Percentiles rank a stretch among this genome's conserved stretches.
phyloP scores from a whole-genome alignment of 2,329 filamentous ascomycete genomes.

The Epichloe coenophiala region DNA sequence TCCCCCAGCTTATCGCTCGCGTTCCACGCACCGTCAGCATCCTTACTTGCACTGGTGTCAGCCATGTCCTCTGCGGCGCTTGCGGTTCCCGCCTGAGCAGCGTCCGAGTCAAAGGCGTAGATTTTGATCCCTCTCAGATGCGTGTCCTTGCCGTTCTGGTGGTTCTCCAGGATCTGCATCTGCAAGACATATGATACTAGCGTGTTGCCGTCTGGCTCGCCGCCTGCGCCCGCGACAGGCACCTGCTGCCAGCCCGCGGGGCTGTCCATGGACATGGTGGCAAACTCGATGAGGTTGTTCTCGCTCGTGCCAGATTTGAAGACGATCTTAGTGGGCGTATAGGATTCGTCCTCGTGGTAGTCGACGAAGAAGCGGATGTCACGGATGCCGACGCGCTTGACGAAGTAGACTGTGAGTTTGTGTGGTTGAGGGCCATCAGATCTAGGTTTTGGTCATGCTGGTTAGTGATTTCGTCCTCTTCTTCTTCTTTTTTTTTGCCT shows the following conservation, averaged over 20 bases:
- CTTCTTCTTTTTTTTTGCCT: background rate
- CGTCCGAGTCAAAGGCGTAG: slow-evolving; percentile 46
- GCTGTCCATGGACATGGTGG: slow-evolving; percentile 61
- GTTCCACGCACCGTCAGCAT: slow-evolving; percentile 6
- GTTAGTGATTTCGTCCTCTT: background rate
- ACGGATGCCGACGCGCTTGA: slow-evolving; percentile 67
- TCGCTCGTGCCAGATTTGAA: slow-evolving; percentile 83
- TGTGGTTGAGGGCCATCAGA: slow-evolving; percentile 79
- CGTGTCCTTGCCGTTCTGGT: slow-evolving; percentile 99
- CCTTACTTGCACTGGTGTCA: slow-evolving; percentile 7
- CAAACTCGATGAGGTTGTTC: slow-evolving; percentile 83
- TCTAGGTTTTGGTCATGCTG: slow-evolving; percentile 22
- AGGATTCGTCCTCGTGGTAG: slow-evolving; percentile 86
- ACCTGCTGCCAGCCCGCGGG: slow-evolving; percentile 89
- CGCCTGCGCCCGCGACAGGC: slow-evolving; percentile 41
- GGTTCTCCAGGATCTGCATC: slow-evolving; percentile 84
- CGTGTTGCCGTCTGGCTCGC: slow-evolving; percentile 53
- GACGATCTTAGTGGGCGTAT: slow-evolving; percentile 85
- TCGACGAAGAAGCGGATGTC: slow-evolving; percentile 77
- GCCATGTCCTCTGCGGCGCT: slow-evolving; percentile 17
- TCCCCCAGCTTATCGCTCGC: slow-evolving; percentile 14
- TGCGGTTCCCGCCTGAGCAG: slow-evolving; percentile 22
- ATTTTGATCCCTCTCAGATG: slow-evolving; percentile 89
- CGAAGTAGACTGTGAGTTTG: slow-evolving; percentile 71
- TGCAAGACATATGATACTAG: slow-evolving; percentile 83